Evolutionary conservation across 345 rosid species (phyloP).

Genomic region (Gossypium herbaceum): DNA sequence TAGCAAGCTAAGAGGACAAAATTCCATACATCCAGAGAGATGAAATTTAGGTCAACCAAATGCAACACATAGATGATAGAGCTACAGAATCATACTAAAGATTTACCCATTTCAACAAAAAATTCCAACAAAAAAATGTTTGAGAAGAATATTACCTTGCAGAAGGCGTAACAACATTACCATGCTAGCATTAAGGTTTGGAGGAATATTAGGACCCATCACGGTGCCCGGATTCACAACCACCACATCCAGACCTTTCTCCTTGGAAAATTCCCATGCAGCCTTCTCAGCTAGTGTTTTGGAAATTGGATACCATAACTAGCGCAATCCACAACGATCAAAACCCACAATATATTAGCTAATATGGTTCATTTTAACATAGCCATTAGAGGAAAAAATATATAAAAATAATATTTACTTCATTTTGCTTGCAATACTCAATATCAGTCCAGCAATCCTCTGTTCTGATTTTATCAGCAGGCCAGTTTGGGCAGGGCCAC

Average conservation of each 20-base stretch:
- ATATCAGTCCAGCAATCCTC: constrained; percentile 88
- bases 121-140: neutral
- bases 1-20: neutral
- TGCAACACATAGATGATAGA: neutral
- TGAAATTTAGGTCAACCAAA: neutral
- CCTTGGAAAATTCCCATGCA: constrained; percentile 78
- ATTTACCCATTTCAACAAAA: neutral
- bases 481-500: constrained; percentile 86
- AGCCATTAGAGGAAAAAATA: neutral
- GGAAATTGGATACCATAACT: constrained; percentile 89
- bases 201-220: constrained; percentile 81
- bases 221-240: constrained; percentile 93
- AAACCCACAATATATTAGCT: constrained; percentile 1
- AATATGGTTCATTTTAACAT: constrained; percentile 52
- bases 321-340: constrained; percentile 8
- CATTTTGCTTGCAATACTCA: constrained; percentile 66
- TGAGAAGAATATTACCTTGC: constrained; percentile 39
- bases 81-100: neutral
- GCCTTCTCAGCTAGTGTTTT: constrained; percentile 91
- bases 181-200: constrained; percentile 80
- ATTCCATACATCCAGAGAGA: neutral
- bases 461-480: constrained; percentile 54
- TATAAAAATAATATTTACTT: constrained; percentile 32
- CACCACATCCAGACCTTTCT: constrained; percentile 78
- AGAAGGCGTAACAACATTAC: constrained; percentile 65